Conservation (phyloP, 2,329 filamentous ascomycete species). For the Podosphaera leucotricha region DNA sequence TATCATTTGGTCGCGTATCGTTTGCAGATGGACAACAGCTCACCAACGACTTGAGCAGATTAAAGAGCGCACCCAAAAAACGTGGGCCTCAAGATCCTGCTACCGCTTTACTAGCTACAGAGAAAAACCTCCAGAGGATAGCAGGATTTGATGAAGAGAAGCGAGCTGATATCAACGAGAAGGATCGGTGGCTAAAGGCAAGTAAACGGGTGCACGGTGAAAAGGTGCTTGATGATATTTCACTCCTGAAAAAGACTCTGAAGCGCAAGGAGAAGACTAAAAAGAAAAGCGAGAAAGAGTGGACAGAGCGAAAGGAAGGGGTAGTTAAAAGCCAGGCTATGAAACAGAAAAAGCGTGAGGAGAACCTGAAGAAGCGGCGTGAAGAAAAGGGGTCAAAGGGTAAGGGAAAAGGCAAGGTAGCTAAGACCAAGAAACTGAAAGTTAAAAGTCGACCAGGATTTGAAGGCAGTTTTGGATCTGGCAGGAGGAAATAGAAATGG, state of each 20-base stretch:
- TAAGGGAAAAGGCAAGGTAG: constrained; percentile 25
- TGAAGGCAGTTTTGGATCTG: constrained; percentile 24
- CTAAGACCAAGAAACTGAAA: constrained; percentile 23
- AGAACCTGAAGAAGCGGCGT: constrained; percentile 48
- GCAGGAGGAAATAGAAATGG: constrained; percentile 8
- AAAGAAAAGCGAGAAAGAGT: constrained; percentile 78
- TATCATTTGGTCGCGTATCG: constrained; percentile 75
- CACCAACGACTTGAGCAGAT: constrained; percentile 39
- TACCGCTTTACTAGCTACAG: constrained; percentile 62
- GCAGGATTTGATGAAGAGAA: constrained; percentile 55
- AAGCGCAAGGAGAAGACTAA: constrained; percentile 82
- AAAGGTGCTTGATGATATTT: constrained; percentile 67
- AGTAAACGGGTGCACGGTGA: constrained; percentile 76
- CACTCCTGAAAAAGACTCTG: constrained; percentile 73
- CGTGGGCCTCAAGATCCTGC: constrained; percentile 69
- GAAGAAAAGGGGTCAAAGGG: constrained; percentile 49
- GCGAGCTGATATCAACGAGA: constrained; percentile 69
- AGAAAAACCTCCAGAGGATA: constrained; percentile 68
- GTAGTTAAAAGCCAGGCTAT: constrained; percentile 56
- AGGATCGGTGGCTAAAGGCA: constrained; percentile 83
- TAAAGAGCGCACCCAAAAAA: constrained; percentile 45
- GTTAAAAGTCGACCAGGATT: constrained; percentile 29
- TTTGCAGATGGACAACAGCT: constrained; percentile 70
- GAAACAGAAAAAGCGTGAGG: constrained; percentile 61
- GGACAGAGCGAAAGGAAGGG: constrained; percentile 48